Conservation (phyloP, 1,284 basidiomycete species). For the Pseudozyma sp. region DNA sequence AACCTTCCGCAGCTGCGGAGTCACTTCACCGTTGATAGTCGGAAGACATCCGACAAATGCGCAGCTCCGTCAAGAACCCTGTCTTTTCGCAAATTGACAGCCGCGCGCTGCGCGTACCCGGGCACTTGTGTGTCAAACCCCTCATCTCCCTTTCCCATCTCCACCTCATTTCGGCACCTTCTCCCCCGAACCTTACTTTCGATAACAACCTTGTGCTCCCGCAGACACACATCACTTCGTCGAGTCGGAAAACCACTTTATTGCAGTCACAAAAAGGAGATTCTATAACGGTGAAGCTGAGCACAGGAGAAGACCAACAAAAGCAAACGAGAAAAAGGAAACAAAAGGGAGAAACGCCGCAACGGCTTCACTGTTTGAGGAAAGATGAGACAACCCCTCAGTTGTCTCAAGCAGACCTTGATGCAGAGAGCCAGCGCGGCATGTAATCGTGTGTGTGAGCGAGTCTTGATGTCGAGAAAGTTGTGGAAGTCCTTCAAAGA, state of each 20-base stretch:
- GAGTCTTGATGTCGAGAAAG: too few relatives aligned
- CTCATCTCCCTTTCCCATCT: conserved; percentile 1
- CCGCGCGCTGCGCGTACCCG: conserved; percentile 3
- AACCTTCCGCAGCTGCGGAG: too few relatives aligned
- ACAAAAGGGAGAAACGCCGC: neutral
- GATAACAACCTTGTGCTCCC: too few relatives aligned
- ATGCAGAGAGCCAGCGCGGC: too few relatives aligned
- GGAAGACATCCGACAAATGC: neutral
- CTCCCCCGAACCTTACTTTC: too few relatives aligned
- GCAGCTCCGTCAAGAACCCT: neutral
- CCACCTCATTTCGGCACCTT: too few relatives aligned
- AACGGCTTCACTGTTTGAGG: neutral
- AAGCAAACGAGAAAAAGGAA: conserved; percentile 2
- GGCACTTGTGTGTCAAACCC: neutral
- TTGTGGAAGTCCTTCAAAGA: neutral
- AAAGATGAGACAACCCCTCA: conserved; percentile 30
- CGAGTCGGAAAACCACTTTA: neutral
- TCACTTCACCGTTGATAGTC: too few relatives aligned
- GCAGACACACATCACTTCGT: neutral
- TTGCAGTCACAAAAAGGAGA: conserved; percentile 26
- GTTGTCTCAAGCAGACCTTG: conserved; percentile 11
- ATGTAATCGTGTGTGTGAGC: too few relatives aligned
- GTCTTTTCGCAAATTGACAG: conserved; percentile 5
- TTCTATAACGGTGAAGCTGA: conserved; percentile 37
- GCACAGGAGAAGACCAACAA: conserved; percentile 4